phyloP scores from a whole-genome alignment of 805 yeast species.

The Starmerella floricola region DNA sequence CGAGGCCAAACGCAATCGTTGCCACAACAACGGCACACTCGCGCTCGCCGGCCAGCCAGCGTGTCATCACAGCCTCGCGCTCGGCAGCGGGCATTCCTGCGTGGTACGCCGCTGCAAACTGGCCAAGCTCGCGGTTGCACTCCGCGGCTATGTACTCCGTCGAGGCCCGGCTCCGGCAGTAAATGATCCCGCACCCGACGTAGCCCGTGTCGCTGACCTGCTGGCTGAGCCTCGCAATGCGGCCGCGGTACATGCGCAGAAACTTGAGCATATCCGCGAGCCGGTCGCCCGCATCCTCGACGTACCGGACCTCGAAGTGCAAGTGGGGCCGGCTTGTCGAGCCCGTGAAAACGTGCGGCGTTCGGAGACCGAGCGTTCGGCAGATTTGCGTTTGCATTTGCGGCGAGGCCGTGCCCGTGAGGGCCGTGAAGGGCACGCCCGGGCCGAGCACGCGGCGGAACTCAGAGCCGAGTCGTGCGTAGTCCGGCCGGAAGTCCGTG shows the following conservation, averaged over 20 bases:
- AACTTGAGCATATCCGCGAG: constrained; percentile 20
- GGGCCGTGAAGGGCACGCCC: constrained; percentile 79
- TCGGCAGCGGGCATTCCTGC: constrained; percentile 75
- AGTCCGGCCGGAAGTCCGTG: constrained; percentile 92
- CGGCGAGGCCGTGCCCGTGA: constrained; percentile 89
- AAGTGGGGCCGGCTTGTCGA: constrained; percentile 82
- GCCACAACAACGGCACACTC: constrained; percentile 73
- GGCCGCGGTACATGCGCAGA: constrained; percentile 19
- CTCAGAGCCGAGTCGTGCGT: constrained; percentile 54
- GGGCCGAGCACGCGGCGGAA: constrained; percentile 58
- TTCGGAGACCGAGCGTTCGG: constrained; percentile 55
- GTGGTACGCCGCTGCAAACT: constrained; percentile 67
- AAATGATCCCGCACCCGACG: constrained; percentile 58
- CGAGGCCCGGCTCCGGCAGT: constrained; percentile 79
- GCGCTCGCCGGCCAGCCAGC: constrained; percentile 59
- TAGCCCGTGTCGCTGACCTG: constrained; percentile 1
- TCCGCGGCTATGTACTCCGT: constrained; percentile 66
- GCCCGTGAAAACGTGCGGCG: constrained; percentile 52
- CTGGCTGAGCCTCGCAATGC: constrained; percentile 8
- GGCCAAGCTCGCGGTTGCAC: constrained; percentile 45
- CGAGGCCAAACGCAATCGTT: constrained; percentile 98
- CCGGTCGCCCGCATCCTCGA: constrained; percentile 30
- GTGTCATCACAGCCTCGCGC: constrained; percentile 44
- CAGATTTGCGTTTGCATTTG: constrained; percentile 35
- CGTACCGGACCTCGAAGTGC: constrained; percentile 62